Base-by-base conservation (phyloP, 768 basidiomycete genomes). In the Russula emetica region DNA sequence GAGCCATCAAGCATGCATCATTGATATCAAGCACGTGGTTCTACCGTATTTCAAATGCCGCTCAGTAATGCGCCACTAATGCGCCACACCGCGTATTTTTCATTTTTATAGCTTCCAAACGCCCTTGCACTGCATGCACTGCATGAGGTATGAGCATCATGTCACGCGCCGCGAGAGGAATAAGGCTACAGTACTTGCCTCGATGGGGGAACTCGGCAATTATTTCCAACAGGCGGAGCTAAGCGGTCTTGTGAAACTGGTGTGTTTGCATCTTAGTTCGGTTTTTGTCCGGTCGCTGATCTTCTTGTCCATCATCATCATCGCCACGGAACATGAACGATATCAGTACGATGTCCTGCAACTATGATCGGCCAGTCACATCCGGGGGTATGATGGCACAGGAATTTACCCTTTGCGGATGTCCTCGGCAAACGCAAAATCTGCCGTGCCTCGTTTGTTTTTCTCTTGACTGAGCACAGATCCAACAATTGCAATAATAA, bases 211-310 rank as follows among this genome's bases (percentile, higher is more conserved):
- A 13, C 22, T 63, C 4, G 64, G 58, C 36, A 66, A 63, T 30
- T 63, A 63, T 30, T 63, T 66, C 22, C 61, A 58, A 32, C 22
- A 55, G 11, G 44, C 64, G 13, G 44, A 54, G 26, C 22, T 66
- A 26, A 66, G 56, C 40, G 58, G 64, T 32, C 52, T 66, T 11
- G 44, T 24, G 22, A 66, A 28, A 49, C 34, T 66, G 49, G 64
- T 66, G 28, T 22, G 61, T 30, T 45, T 53, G 22, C 8, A 11
- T 53, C 22, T 3, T 53, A 5, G 7, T 53, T 38, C 13, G 24
- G 28, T 38, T 13, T 13, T 13, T 54, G 9, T 55, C 22, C 16
- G 22, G 22, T 22, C 16, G 34, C 47, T 60, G 53, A 59, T 47
- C 38, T 13, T 7, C n/a, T 7, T 26, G 11, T 18, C 9, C 42